Percentiles rank a stretch among this genome's conserved stretches.
Evolutionary conservation across 2,329 filamentous ascomycete species (phyloP).

Genomic region (Fusarium sp.): DNA sequence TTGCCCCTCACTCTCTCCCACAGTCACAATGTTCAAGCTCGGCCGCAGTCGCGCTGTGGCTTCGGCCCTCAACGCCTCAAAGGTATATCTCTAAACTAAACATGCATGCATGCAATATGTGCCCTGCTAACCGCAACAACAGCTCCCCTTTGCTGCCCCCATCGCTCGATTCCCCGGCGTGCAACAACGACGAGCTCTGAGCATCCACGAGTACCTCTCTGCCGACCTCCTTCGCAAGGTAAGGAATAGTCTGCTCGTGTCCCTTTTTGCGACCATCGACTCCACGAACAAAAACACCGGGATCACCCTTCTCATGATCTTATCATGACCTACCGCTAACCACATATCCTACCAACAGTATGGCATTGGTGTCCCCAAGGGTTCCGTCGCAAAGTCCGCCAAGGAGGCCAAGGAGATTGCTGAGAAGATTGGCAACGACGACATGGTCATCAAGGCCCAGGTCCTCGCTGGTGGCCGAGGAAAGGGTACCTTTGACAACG

Average conservation of each 20-base stretch:
- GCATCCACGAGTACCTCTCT: slow-evolving; percentile 98
- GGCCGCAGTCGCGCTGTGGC: slow-evolving; percentile 83
- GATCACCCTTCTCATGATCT: slow-evolving; percentile 13
- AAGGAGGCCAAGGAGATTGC: slow-evolving; percentile 93
- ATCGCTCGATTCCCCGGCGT: slow-evolving; percentile 70
- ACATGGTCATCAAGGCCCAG: slow-evolving; percentile 99
- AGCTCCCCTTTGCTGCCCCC: slow-evolving; percentile 54
- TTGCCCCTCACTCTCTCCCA: slow-evolving; percentile 45
- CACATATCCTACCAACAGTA: slow-evolving; percentile 68
- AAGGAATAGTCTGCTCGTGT: slow-evolving; percentile 44
- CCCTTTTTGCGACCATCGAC: slow-evolving; percentile 28
- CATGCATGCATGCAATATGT: slow-evolving; percentile 2
- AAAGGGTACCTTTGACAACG: slow-evolving; percentile 98
- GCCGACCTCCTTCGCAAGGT: slow-evolving; percentile 86
- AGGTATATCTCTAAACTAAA: slow-evolving; percentile 63
- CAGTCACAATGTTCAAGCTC: slow-evolving; percentile 80
- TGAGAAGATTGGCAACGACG: slow-evolving; percentile 89
- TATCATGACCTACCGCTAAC: slow-evolving; percentile 31
- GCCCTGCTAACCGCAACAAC: slow-evolving; percentile 26
- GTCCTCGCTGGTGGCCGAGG: slow-evolving; percentile 97
- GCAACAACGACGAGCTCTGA: slow-evolving; percentile 88
- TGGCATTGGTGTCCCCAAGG: slow-evolving; percentile 92
- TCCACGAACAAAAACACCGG: slow-evolving; percentile 24
- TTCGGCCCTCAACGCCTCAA: slow-evolving; percentile 80
- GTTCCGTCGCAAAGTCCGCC: slow-evolving; percentile 82